A percentile compares a stretch with the other conserved stretches of the same genome.
phyloP scores from a whole-genome alignment of 257 asterid species.

The Asclepias syriaca region DNA sequence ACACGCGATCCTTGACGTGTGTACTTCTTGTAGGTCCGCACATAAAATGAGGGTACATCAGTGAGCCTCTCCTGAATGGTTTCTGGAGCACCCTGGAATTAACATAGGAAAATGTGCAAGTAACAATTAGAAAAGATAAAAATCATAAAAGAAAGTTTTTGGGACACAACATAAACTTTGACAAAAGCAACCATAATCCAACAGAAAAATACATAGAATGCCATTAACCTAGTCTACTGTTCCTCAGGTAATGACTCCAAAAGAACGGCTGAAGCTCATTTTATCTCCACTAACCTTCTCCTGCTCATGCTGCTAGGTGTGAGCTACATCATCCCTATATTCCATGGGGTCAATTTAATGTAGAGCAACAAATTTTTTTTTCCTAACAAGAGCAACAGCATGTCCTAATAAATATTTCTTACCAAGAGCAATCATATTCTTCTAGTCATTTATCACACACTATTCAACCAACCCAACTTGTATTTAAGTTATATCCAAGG shows the following conservation, averaged over 20 bases:
- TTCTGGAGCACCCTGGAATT: constrained; percentile 96
- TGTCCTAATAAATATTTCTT: neutral
- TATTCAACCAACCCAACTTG: neutral
- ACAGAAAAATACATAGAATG: neutral
- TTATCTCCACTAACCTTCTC: neutral
- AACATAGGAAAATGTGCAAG: neutral
- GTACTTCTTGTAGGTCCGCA: constrained; percentile 72
- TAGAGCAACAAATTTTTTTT: neutral
- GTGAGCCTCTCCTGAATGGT: constrained; percentile 93
- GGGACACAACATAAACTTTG: no score
- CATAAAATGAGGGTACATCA: constrained; percentile 74
- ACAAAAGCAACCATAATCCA: neutral
- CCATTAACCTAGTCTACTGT: neutral
- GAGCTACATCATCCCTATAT: neutral
- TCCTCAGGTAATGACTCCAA: neutral
- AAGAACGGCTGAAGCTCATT: neutral
- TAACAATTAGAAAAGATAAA: neutral
- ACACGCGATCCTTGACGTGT: constrained; percentile 99
- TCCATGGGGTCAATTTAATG: neutral
- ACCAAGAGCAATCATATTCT: neutral
- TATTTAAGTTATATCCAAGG: neutral
- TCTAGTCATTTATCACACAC: neutral
- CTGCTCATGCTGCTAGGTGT: neutral
- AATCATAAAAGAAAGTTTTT: neutral
- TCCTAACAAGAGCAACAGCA: neutral